phyloP scores from a whole-genome alignment of 495 filamentous ascomycete species.

The Halenospora varia region DNA sequence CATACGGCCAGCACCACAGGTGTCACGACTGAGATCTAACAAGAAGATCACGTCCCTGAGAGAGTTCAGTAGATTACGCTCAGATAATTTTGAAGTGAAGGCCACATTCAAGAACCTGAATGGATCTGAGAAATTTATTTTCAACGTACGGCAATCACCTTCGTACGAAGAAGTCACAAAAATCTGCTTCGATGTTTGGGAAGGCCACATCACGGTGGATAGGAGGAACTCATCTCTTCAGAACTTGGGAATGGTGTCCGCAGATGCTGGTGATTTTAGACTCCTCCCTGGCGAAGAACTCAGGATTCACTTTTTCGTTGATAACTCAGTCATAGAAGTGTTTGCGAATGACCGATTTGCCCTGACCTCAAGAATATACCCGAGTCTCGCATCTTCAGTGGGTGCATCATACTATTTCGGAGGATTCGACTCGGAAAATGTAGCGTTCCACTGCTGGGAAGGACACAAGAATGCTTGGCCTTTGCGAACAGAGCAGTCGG shows the following conservation, averaged over 20 bases:
- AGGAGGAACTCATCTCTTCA: slow-evolving; percentile 24
- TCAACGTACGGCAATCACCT: slow-evolving; percentile 16
- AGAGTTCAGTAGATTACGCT: slow-evolving; percentile 16
- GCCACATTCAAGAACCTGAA: slow-evolving; percentile 26
- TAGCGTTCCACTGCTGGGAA: slow-evolving; percentile 14
- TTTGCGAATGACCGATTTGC: slow-evolving; percentile 39
- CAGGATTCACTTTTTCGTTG: slow-evolving; percentile 34
- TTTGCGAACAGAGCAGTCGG: background rate
- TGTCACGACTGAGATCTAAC: slow-evolving; percentile 13
- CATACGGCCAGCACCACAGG: slow-evolving; percentile 22
- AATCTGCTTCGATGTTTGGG: slow-evolving; percentile 28
- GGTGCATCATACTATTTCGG: slow-evolving; percentile 16
- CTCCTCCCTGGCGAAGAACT: slow-evolving; percentile 31
- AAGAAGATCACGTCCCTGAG: slow-evolving; percentile 17
- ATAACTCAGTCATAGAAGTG: slow-evolving; percentile 37
- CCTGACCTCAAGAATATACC: slow-evolving; percentile 21
- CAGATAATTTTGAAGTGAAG: slow-evolving; percentile 20
- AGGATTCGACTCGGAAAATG: slow-evolving; percentile 9
- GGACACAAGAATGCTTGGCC: slow-evolving; percentile 19
- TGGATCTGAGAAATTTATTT: slow-evolving; percentile 21
- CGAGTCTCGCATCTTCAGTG: slow-evolving; percentile 9
- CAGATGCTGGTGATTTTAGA: slow-evolving; percentile 22
- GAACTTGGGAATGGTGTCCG: slow-evolving; percentile 23
- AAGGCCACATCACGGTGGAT: slow-evolving; percentile 26
- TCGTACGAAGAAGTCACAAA: slow-evolving; percentile 23